Base-by-base conservation (phyloP, 805 yeast genomes). In the Candida pini region DNA sequence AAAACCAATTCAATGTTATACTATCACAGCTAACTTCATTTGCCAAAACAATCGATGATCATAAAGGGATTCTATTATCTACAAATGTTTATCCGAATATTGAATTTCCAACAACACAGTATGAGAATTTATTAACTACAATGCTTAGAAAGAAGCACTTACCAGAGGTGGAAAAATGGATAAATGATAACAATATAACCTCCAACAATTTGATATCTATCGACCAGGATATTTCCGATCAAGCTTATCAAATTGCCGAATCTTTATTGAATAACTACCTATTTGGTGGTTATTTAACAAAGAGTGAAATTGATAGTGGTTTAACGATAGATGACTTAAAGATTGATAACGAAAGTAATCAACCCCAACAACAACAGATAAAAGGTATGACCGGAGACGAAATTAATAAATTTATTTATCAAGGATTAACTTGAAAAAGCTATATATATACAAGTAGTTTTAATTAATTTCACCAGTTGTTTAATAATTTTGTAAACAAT, bases 101-200 rank as follows among this genome's bases (percentile, higher is more conserved):
- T 0, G 71, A 72, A 15, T 92, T 90, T 54, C 97, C 97, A 7
- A 76, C 94, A 0, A 73, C 86, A 1, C 82, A 85, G 28, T 89
- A 85, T 44, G 89, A 84, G 49, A 84, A 87, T 2, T 66, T 92
- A 23, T 62, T 89, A 33, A 83, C 95, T 0, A 88, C 97, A 0
- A 64, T 92, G 40, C 58, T 92, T 40, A 71, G 97, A 39, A 92
- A 89, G 55, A 90, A 89, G 54, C 81, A 81, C 32, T 64, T 85
- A 9, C 97, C 98, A 0, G 97, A 89, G 43, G 95, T 90, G 2
- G 84, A 78, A 33, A 83, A 76, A 30, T 90, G 97, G 97, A 73
- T 88, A 6, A 67, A 68, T 14, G 54, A 58, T 13, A 51, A 55
- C 18, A 33, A 39, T 22, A 31, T 28, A 14, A 31, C 36, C 5